Percentiles rank a stretch among this genome's conserved stretches.
phyloP scores from a whole-genome alignment of 345 rosid genomes.

The Eucalyptus sp. region DNA sequence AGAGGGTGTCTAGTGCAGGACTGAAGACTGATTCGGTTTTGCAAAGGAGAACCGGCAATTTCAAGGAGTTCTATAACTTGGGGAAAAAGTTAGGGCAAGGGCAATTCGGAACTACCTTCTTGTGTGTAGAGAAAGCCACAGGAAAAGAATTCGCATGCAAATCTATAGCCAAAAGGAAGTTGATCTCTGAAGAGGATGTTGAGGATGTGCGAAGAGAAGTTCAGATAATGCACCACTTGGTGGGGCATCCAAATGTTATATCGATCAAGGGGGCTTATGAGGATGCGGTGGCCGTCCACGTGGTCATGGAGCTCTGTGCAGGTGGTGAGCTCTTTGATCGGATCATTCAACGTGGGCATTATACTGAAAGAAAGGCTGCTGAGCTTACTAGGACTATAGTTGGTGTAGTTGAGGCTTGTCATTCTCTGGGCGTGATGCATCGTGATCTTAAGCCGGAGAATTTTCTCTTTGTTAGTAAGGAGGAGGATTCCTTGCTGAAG shows the following conservation, averaged over 20 bases:
- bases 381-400: conserved; percentile 36
- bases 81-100: conserved; percentile 40
- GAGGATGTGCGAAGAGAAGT: conserved; percentile 42
- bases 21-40: conserved; percentile 20
- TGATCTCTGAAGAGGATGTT: conserved; percentile 28
- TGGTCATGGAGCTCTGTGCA: conserved; percentile 35
- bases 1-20: conserved; percentile 25
- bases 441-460: conserved; percentile 42
- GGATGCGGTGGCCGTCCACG: conserved; percentile 32
- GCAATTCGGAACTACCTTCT: conserved; percentile 34
- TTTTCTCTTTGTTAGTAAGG: conserved; percentile 22
- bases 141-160: conserved; percentile 33
- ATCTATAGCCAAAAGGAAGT: conserved; percentile 36
- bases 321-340: conserved; percentile 42
- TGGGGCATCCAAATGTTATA: conserved; percentile 29
- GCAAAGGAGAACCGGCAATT: conserved; percentile 19
- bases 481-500: conserved; percentile 24
- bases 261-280: conserved; percentile 27
- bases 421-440: conserved; percentile 42
- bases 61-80: conserved; percentile 23
- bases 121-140: conserved; percentile 21
- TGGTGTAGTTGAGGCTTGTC: conserved; percentile 37
- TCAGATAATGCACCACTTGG: conserved; percentile 47
- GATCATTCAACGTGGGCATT: conserved; percentile 30
- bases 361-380: conserved; percentile 27